Evolutionary conservation across 805 yeast species (phyloP), one percentile per base, ranked within the genome.

Genomic region (Osmozyma mogii): DNA sequence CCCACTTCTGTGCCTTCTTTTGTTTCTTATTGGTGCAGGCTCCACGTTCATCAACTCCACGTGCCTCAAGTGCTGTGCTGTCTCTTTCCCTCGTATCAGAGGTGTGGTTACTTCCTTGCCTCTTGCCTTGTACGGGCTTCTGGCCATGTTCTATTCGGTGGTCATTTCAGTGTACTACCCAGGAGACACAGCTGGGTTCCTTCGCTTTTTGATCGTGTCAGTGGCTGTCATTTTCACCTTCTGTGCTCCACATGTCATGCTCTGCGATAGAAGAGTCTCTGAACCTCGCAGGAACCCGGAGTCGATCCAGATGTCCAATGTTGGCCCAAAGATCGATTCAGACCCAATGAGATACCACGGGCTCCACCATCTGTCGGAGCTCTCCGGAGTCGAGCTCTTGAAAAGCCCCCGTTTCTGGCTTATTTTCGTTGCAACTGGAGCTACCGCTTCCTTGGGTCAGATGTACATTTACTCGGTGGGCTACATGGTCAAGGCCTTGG

Each of bases 91-190:
- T 0, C 61, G 69, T 24, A 58, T 69, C 22, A 54, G 84, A 31
- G 94, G 92, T 2, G 61, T 80, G 7, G 88, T 92, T 4, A 78
- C 92, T 0, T 72, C 85, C 0, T 61, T 81, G 25, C 87, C 89
- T 3, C 65, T 81, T 50, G 77, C 88, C 1, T 68, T 80, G 25
- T 80, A 77, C 50, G 94, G 94, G 0, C 63, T 79, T 10, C 73
- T 82, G 48, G 92, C 92, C 4, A 65, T 78, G 43, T 65, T 77
- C 29, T 78, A 71, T 47, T 78, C 87, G 1, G 58, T 68, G 1
- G 43, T 75, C 14, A 78, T 78, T 2, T 55, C 72, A 8, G 39
- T 60, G 10, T 59, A 74, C 33, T 74, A 56, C 36, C 71, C 78
- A 0, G 77, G 78, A 3, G 71, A 75, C 35, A 78, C 85, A 0